Conservation (phyloP, 176 grass and related monocot species). For the Echinochloa phyllopogon region DNA sequence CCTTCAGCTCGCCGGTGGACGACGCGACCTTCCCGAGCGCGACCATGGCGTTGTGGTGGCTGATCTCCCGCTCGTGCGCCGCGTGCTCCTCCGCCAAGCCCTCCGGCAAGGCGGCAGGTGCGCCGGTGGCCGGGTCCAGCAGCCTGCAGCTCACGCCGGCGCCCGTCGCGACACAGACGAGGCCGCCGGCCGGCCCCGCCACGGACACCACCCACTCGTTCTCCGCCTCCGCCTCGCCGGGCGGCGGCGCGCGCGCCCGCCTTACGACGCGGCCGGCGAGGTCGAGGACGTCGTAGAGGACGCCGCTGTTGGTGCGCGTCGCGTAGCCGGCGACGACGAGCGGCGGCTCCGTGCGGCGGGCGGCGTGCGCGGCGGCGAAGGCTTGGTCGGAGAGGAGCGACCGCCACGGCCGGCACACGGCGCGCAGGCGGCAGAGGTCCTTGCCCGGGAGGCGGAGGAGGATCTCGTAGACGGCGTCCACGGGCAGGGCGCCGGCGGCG, state of each 20-base stretch:
- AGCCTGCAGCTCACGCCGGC: not conserved
- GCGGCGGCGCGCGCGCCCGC: not conserved
- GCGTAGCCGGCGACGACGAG: not conserved
- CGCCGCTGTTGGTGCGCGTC: not conserved
- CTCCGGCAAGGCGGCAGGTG: not conserved
- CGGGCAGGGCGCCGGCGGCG: not conserved
- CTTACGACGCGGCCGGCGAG: not conserved
- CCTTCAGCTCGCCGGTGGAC: constrained; percentile 16
- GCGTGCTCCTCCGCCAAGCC: not conserved
- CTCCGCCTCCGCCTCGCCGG: too few species aligned
- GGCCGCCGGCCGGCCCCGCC: not conserved
- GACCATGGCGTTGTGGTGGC: not conserved
- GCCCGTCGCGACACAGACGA: not conserved
- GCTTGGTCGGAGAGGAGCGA: constrained; percentile 17
- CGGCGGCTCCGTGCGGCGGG: not conserved
- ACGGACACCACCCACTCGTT: not conserved
- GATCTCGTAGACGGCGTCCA: constrained; percentile 1
- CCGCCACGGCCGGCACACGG: not conserved
- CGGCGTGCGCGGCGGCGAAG: not conserved
- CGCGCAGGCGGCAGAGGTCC: constrained; percentile 9
- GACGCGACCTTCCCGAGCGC: constrained; percentile 4
- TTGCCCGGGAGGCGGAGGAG: constrained; percentile 9
- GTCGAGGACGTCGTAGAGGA: not conserved
- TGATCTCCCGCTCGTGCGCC: not conserved
- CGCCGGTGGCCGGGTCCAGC: not conserved